Evolutionary conservation across 2,329 filamentous ascomycete genomes (phyloP).

Genomic region (Chrysoporthe deuterocubensis): DNA sequence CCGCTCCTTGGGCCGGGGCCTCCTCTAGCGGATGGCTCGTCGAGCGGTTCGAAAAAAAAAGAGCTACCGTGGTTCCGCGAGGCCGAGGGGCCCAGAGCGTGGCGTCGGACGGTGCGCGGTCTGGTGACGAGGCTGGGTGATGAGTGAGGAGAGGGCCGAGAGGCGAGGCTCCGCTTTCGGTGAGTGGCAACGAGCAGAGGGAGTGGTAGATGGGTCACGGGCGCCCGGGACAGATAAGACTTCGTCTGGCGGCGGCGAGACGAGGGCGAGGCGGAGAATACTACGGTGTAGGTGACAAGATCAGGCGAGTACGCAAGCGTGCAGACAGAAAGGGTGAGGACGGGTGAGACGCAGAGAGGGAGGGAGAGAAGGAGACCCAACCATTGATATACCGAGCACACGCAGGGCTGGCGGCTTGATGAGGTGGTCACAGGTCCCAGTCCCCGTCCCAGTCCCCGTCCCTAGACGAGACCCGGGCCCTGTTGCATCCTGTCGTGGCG

Average conservation of each 20-base stretch:
- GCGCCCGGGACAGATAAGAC: background rate
- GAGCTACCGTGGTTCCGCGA: background rate
- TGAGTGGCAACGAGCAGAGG: conserved; percentile 8
- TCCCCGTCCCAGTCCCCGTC: background rate
- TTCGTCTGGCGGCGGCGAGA: background rate
- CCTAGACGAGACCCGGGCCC: background rate
- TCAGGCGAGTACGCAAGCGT: conserved; percentile 9
- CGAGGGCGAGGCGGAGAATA: background rate
- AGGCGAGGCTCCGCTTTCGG: conserved; percentile 31
- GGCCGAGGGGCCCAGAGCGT: conserved; percentile 9
- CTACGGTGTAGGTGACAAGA: background rate
- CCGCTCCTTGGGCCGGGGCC: background rate
- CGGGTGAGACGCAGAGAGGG: background rate
- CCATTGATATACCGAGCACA: background rate
- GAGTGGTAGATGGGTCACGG: background rate
- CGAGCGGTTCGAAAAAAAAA: background rate
- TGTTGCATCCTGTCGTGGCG: conserved; percentile 2
- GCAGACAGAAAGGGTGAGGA: background rate
- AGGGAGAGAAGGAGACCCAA: background rate
- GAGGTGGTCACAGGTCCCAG: background rate
- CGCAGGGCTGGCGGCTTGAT: background rate
- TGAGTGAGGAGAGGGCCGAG: conserved; percentile 4
- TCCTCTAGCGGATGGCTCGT: background rate
- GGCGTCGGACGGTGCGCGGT: conserved; percentile 9
- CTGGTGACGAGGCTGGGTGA: conserved; percentile 28